These are phyloP conservation scores for Acrodontium crateriforme DNA, from an alignment of 2,329 filamentous ascomycete species.

Conservation along the genomic window DNA sequence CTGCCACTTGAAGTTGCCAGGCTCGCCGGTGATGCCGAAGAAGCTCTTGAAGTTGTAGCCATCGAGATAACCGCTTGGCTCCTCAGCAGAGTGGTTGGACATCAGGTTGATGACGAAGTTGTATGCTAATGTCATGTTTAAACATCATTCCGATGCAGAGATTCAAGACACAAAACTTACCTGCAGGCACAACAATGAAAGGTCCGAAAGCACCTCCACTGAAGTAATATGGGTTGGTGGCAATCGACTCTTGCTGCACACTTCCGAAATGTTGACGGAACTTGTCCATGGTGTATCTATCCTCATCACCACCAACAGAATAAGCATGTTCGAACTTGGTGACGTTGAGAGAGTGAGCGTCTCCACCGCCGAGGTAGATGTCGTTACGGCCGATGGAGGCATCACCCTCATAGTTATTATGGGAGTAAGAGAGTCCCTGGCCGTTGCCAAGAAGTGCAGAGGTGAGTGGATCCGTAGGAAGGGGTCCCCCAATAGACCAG, in stretches of 20 bases:
- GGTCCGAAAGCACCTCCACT: constrained; percentile 12
- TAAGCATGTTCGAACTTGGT: constrained; percentile 10
- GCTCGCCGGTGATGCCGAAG: constrained; percentile 13
- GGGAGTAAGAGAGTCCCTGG: constrained; percentile 16
- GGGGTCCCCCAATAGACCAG: constrained; percentile 21
- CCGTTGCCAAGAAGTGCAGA: constrained; percentile 8
- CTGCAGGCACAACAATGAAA: too few relatives aligned
- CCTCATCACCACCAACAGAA: constrained; percentile 6
- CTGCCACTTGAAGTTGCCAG: constrained; percentile 11
- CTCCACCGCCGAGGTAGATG: constrained; percentile 14
- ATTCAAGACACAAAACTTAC: too few relatives aligned
- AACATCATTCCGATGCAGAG: too few relatives aligned
- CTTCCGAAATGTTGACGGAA: constrained; percentile 6
- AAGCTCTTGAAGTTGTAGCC: constrained; percentile 12
- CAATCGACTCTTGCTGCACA: constrained; percentile 13
- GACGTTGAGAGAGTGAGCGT: constrained; percentile 12
- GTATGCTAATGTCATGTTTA: constrained; percentile 15
- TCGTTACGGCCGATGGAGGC: constrained; percentile 14
- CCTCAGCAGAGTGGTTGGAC: constrained; percentile 14
- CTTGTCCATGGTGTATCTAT: constrained; percentile 12
- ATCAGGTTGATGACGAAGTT: constrained; percentile 18
- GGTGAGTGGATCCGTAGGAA: constrained; percentile 7
- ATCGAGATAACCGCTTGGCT: constrained; percentile 11
- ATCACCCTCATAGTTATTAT: constrained; percentile 25
- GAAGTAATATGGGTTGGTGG: constrained; percentile 21